Conservation (phyloP, 768 basidiomycete genomes). For the Termitomyces sp. region DNA sequence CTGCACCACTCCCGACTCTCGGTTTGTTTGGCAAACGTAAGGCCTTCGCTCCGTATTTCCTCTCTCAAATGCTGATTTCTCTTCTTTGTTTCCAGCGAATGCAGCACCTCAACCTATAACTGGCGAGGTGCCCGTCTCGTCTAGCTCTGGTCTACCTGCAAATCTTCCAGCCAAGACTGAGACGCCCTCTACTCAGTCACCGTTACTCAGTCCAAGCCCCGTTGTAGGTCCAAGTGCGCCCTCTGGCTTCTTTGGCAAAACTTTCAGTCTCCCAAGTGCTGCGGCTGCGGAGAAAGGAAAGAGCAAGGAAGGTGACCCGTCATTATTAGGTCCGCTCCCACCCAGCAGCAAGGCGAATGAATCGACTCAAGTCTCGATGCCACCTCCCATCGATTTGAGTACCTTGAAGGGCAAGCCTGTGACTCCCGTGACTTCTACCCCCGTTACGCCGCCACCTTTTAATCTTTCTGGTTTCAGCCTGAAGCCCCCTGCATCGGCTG, state of each 20-base stretch:
- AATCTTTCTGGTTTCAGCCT: conserved; percentile 9
- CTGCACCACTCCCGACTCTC: not conserved
- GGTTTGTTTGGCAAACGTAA: conserved; percentile 2
- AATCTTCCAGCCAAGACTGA: conserved; percentile 1
- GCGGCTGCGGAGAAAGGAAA: conserved; percentile 1
- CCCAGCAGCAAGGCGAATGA: not conserved
- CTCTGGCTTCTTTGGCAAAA: conserved; percentile 5
- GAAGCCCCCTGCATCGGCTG: conserved; percentile 4
- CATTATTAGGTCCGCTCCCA: not conserved
- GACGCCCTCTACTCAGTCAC: not conserved
- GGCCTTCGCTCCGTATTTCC: not conserved
- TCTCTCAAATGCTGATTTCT: not conserved
- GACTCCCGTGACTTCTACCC: not conserved
- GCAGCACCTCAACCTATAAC: not conserved
- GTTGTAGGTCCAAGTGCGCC: not conserved
- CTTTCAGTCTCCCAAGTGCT: not conserved
- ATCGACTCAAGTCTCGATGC: not conserved
- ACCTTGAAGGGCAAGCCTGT: not conserved
- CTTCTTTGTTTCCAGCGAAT: not conserved
- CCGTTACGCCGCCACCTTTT: conserved; percentile 10
- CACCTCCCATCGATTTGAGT: not conserved
- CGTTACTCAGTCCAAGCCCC: not conserved
- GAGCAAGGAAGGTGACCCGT: not conserved
- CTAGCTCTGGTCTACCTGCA: not conserved
- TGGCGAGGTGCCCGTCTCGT: not conserved